Conservation (phyloP, 1,284 basidiomycete species). For the Ceratobasidium sp. region DNA sequence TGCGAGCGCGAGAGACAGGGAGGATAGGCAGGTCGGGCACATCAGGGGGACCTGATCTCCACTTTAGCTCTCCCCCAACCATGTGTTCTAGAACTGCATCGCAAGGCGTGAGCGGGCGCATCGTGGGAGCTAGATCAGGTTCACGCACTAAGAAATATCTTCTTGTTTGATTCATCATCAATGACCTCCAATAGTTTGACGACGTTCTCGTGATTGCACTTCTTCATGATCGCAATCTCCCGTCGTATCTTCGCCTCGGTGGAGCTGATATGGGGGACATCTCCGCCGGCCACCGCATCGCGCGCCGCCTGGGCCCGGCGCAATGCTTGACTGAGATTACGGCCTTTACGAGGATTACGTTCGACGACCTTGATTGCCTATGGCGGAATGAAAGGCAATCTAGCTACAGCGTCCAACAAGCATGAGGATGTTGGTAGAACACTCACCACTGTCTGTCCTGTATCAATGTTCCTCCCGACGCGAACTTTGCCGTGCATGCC, state of each 20-base stretch:
- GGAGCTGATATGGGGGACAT: conserved; percentile 54
- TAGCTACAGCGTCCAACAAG: not conserved
- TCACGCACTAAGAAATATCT: conserved; percentile 88
- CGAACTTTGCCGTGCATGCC: conserved; percentile 85
- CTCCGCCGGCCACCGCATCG: conserved; percentile 40
- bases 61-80: conserved; percentile 91
- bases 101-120: conserved; percentile 23
- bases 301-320: conserved; percentile 34
- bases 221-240: conserved; percentile 99
- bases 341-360: conserved; percentile 63
- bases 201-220: conserved; percentile 89
- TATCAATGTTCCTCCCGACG: conserved; percentile 66
- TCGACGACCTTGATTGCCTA: conserved; percentile 87
- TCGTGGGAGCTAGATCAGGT: not conserved
- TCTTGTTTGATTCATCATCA: conserved; percentile 87
- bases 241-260: conserved; percentile 82
- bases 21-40: conserved; percentile 67
- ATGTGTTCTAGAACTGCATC: conserved; percentile 91
- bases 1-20: conserved; percentile 80
- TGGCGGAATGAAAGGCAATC: conserved; percentile 44
- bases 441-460: conserved; percentile 56
- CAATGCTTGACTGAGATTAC: conserved; percentile 50
- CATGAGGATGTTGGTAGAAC: conserved; percentile 30
- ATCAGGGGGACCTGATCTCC: conserved; percentile 65
- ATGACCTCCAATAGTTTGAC: conserved; percentile 94